Evolutionary conservation across 2,329 filamentous ascomycete genomes (phyloP).

Genomic region (Neonectria ditissima): DNA sequence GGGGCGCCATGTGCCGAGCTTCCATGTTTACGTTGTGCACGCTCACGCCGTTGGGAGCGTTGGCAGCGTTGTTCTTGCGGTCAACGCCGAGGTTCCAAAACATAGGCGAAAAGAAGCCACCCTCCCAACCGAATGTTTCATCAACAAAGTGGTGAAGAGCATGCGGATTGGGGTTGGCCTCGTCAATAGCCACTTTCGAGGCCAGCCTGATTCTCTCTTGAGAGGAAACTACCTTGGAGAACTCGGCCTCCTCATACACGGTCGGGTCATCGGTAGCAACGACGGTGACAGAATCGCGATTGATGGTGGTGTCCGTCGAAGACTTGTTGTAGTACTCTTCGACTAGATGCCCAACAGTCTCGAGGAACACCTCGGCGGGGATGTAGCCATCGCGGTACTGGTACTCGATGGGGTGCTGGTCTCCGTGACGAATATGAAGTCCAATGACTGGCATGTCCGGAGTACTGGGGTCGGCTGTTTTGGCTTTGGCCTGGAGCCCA

Average conservation of each 20-base stretch:
- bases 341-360: slow-evolving; percentile 68
- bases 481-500: slow-evolving; percentile 64
- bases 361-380: slow-evolving; percentile 75
- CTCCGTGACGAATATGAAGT: slow-evolving; percentile 83
- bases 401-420: slow-evolving; percentile 80
- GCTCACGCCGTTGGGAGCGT: slow-evolving; percentile 46
- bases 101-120: slow-evolving; percentile 84
- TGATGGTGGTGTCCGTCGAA: slow-evolving; percentile 50
- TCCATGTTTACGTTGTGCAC: slow-evolving; percentile 42
- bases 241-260: slow-evolving; percentile 75
- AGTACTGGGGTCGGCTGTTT: slow-evolving; percentile 53
- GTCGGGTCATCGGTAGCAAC: slow-evolving; percentile 86
- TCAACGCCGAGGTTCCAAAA: slow-evolving; percentile 80
- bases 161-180: slow-evolving; percentile 56
- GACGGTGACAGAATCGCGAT: slow-evolving; percentile 64
- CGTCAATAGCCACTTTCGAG: slow-evolving; percentile 65
- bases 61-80: slow-evolving; percentile 55
- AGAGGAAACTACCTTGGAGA: slow-evolving; percentile 68
- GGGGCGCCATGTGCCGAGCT: slow-evolving; percentile 44
- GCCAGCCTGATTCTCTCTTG: slow-evolving; percentile 84
- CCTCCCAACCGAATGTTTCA: slow-evolving; percentile 86
- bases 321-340: slow-evolving; percentile 60
- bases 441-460: slow-evolving; percentile 65
- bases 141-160: slow-evolving; percentile 76
- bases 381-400: slow-evolving; percentile 84